Evolutionary conservation across 495 filamentous ascomycete species (phyloP).

Genomic region (Neurospora terricola): DNA sequence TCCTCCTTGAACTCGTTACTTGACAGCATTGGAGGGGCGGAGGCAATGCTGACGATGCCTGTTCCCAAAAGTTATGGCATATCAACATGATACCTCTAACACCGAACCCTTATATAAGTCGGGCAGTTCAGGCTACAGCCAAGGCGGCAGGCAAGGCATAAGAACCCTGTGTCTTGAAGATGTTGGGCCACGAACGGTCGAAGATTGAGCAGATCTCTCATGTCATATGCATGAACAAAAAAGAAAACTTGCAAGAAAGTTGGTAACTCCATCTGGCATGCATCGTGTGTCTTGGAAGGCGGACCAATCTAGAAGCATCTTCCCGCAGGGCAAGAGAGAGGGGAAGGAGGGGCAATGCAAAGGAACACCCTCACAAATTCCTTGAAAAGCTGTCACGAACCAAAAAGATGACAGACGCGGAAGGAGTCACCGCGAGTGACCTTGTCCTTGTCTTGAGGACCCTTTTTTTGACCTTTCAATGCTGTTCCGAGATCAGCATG

Average conservation of each 20-base stretch:
- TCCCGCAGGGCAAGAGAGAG: background rate
- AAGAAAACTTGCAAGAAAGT: background rate
- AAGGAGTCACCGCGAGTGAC: background rate
- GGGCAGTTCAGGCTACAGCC: background rate
- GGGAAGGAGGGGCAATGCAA: background rate
- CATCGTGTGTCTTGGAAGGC: background rate
- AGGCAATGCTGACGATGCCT: background rate
- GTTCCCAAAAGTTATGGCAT: background rate
- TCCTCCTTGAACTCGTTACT: background rate
- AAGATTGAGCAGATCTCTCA: background rate
- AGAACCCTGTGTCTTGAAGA: background rate
- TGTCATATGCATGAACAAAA: background rate
- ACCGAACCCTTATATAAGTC: background rate
- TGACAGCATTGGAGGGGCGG: background rate
- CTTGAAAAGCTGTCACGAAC: background rate
- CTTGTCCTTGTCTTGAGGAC: background rate
- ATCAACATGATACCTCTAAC: background rate
- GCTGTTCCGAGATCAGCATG: background rate
- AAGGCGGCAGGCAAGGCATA: background rate
- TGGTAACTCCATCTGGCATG: background rate
- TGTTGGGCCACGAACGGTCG: background rate
- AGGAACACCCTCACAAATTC: background rate
- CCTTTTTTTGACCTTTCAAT: background rate
- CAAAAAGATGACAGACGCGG: background rate
- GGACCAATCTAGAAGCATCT: background rate